Evolutionary conservation across 805 yeast species (phyloP).

Genomic region (Kodamaea hsintzibuensis): DNA sequence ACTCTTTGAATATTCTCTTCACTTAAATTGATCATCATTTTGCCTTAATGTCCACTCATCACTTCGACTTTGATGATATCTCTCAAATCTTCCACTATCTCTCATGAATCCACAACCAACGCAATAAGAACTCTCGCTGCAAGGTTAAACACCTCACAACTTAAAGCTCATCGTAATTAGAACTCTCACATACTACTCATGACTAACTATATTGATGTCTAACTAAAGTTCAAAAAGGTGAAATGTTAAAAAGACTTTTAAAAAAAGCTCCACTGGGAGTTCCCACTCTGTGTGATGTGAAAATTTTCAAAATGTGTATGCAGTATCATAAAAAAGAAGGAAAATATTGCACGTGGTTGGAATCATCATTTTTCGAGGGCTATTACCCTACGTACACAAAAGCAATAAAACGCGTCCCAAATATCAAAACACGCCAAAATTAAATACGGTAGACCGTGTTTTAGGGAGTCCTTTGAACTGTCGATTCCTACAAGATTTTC

Average conservation of each 20-base stretch:
- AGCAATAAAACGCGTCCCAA: background rate
- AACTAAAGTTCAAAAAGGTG: conserved; percentile 15
- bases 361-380: background rate
- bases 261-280: conserved; percentile 4
- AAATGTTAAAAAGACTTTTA: conserved; percentile 17
- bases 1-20: background rate
- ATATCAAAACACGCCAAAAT: conserved; percentile 4
- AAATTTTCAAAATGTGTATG: conserved; percentile 15
- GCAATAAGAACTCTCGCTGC: background rate
- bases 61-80: too few relatives aligned
- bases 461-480: background rate
- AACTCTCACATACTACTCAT: conserved; percentile 71
- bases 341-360: background rate
- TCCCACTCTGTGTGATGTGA: conserved; percentile 7
- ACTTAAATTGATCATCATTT: background rate
- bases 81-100: background rate
- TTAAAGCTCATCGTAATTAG: background rate
- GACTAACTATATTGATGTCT: conserved; percentile 44
- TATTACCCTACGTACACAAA: background rate
- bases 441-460: background rate
- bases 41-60: background rate
- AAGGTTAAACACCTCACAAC: background rate
- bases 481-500: background rate
- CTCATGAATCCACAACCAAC: background rate
- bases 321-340: background rate